Percentiles rank a stretch among this genome's conserved stretches.
Conservation (phyloP, 768 basidiomycete species). For the Kwoniella dejecticola region DNA sequence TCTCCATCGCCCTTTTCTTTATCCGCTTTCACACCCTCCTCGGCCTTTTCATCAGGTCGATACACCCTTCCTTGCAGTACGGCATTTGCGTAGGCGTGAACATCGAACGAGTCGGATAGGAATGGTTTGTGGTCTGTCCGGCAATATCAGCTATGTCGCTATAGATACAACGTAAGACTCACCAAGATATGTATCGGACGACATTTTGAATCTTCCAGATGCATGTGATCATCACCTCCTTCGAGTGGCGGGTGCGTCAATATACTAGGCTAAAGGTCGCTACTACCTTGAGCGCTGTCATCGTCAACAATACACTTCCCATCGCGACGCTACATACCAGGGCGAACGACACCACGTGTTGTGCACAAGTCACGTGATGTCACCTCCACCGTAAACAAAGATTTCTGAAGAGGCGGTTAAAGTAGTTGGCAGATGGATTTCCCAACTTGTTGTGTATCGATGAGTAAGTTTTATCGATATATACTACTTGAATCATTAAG, state of each 20-base stretch:
- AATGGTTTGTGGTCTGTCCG: slow-evolving; percentile 73
- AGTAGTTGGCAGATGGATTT: no score
- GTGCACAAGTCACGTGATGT: slow-evolving; percentile 9
- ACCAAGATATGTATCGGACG: slow-evolving; percentile 21
- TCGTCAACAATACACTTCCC: not conserved
- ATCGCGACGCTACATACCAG: not conserved
- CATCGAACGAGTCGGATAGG: slow-evolving; percentile 72
- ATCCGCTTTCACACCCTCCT: slow-evolving; percentile 31
- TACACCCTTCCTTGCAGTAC: slow-evolving; percentile 82
- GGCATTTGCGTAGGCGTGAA: slow-evolving; percentile 87
- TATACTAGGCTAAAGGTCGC: no score
- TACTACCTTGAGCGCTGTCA: no score
- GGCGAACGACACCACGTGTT: not conserved
- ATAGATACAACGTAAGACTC: not conserved
- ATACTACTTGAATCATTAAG: no score
- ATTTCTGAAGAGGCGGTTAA: slow-evolving; percentile 10
- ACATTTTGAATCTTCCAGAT: slow-evolving; percentile 4
- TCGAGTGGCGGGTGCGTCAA: no score
- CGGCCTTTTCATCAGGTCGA: slow-evolving; percentile 63
- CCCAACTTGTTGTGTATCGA: no score
- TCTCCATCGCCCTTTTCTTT: slow-evolving; percentile 58
- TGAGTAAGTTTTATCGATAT: no score
- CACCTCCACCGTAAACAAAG: slow-evolving; percentile 22
- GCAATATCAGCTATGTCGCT: not conserved
- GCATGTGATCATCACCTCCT: no score